Evolutionary conservation across 148 eudicot genomes (phyloP).

Genomic region (Rhododendron molle): DNA sequence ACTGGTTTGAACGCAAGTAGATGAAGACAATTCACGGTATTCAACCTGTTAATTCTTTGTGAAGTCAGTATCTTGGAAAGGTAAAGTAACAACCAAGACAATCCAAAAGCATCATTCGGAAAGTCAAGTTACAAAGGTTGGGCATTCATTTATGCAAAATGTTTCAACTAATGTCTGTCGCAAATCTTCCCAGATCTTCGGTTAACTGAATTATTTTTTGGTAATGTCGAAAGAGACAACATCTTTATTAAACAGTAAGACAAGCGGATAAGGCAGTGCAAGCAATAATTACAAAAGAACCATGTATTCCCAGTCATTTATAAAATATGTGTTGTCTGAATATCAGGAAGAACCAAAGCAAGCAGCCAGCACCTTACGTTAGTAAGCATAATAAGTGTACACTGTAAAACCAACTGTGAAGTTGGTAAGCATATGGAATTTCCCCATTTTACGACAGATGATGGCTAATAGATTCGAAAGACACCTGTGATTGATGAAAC

Average conservation of each 20-base stretch:
- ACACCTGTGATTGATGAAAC: not conserved
- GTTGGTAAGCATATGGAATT: not conserved
- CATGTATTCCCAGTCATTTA: not conserved
- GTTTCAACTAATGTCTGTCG: not conserved
- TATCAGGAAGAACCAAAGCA: not conserved
- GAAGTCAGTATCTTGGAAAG: not conserved
- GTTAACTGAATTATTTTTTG: not conserved
- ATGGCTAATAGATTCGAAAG: not conserved
- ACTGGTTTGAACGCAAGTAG: conserved; percentile 63
- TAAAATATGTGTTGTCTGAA: not conserved
- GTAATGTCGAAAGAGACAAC: not conserved
- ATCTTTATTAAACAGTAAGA: not conserved
- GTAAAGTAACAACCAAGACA: not conserved
- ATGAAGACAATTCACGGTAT: conserved; percentile 63
- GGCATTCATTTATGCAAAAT: not conserved
- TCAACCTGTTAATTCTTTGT: conserved; percentile 63
- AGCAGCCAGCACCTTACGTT: not conserved
- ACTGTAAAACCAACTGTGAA: not conserved
- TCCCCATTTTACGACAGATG: not conserved
- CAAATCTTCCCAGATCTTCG: not conserved
- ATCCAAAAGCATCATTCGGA: not conserved
- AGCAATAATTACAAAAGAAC: not conserved
- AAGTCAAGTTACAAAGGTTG: not conserved
- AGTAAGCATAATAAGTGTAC: not conserved
- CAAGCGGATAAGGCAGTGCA: not conserved